phyloP scores from a whole-genome alignment of 2,329 filamentous ascomycete species.

The Exophiala lecanii-corni region DNA sequence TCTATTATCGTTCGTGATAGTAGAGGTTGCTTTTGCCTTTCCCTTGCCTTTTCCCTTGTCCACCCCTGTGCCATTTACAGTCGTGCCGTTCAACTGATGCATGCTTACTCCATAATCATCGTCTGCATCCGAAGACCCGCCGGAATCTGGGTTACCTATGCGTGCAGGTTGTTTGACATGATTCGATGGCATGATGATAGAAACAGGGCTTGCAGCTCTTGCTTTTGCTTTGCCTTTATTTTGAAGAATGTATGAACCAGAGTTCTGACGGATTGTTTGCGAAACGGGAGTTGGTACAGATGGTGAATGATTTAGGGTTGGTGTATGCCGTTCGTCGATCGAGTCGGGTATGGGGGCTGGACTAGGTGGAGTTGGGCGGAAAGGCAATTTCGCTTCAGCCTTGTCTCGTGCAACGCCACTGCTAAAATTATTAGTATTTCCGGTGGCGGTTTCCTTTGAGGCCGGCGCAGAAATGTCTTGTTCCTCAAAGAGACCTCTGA shows the following conservation, averaged over 20 bases:
- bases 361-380: conserved; percentile 23
- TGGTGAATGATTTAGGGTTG: background rate
- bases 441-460: conserved; percentile 32
- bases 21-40: conserved; percentile 24
- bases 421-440: conserved; percentile 28
- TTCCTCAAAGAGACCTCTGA: conserved; percentile 74
- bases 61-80: conserved; percentile 27
- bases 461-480: conserved; percentile 32
- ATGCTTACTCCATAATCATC: conserved; percentile 32
- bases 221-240: conserved; percentile 25
- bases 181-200: background rate
- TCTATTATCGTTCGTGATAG: background rate
- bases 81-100: conserved; percentile 30
- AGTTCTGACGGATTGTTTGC: conserved; percentile 2
- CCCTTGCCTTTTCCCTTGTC: conserved; percentile 36
- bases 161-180: conserved; percentile 16
- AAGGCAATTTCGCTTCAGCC: conserved; percentile 26
- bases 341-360: conserved; percentile 1
- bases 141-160: conserved; percentile 26
- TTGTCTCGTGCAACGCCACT: conserved; percentile 18
- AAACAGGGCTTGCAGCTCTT: conserved; percentile 12
- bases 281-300: background rate
- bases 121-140: conserved; percentile 29
- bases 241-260: conserved; percentile 13
- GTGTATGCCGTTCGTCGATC: too few species aligned